phyloP scores from a whole-genome alignment of 352 stramenopile species.

The Blastocystis sp. region DNA sequence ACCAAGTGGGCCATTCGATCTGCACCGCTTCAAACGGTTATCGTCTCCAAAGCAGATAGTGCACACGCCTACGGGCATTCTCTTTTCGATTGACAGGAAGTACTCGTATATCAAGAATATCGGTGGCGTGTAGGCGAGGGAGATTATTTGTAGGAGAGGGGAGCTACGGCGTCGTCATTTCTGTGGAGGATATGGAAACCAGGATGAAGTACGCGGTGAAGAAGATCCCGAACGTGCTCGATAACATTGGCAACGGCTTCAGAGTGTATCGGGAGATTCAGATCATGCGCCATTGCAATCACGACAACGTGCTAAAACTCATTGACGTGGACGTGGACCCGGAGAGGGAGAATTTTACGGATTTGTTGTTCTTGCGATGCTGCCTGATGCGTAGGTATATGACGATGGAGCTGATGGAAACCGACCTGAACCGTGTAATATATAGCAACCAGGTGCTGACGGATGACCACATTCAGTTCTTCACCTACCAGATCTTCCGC shows the following conservation, averaged over 20 bases:
- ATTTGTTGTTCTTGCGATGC: constrained; percentile 28
- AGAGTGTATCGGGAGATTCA: constrained; percentile 82
- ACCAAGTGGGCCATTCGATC: constrained; percentile 1
- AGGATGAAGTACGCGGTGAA: constrained; percentile 84
- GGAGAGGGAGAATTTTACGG: constrained; percentile 1
- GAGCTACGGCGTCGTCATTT: constrained; percentile 85
- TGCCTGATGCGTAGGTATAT: constrained; percentile 76
- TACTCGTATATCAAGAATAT: constrained; percentile 65
- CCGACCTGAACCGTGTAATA: constrained; percentile 84
- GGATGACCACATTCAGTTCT: constrained; percentile 88
- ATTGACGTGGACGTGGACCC: constrained; percentile 27
- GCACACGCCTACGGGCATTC: constrained; percentile 11
- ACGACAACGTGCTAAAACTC: constrained; percentile 39
- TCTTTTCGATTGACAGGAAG: constrained; percentile 35
- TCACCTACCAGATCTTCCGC: constrained; percentile 88
- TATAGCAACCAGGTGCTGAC: constrained; percentile 84
- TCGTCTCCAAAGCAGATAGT: not conserved
- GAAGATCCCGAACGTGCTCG: constrained; percentile 81
- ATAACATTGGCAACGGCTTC: constrained; percentile 81
- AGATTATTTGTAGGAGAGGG: constrained; percentile 74
- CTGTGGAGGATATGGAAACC: constrained; percentile 81
- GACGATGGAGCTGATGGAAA: constrained; percentile 84
- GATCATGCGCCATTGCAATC: constrained; percentile 77
- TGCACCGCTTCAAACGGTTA: not conserved
- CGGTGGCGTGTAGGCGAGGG: not conserved